phyloP scores from a whole-genome alignment of 2,329 filamentous ascomycete species.

The Ophidiomyces ophidiicola region DNA sequence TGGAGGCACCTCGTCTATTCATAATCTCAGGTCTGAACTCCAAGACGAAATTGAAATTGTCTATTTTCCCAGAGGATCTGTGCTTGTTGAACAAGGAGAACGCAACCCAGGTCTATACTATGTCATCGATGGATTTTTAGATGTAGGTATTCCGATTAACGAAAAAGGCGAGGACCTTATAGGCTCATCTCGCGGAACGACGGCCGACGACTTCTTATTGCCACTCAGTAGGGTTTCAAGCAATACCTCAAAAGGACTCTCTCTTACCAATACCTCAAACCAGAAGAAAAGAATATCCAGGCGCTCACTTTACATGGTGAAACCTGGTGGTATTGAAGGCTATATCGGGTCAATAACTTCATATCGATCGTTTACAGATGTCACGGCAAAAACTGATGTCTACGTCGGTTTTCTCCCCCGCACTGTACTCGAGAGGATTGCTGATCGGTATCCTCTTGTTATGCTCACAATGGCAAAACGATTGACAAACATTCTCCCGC shows the following conservation, averaged over 20 bases:
- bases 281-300: constrained; percentile 39
- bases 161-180: constrained; percentile 41
- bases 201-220: constrained; percentile 32
- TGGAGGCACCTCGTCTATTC: constrained; percentile 49
- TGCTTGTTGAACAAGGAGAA: constrained; percentile 91
- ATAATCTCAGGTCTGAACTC: constrained; percentile 62
- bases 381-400: constrained; percentile 94
- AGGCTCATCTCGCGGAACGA: constrained; percentile 23
- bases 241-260: constrained; percentile 28
- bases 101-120: constrained; percentile 96
- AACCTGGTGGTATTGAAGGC: constrained; percentile 84
- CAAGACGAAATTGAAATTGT: constrained; percentile 92
- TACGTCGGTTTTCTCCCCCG: constrained; percentile 92
- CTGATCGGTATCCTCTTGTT: constrained; percentile 83
- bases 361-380: constrained; percentile 90
- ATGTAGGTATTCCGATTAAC: constrained; percentile 71
- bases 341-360: constrained; percentile 92
- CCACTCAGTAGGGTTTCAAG: constrained; percentile 37
- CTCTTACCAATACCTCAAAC: constrained; percentile 20
- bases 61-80: constrained; percentile 86
- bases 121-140: constrained; percentile 90
- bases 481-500: constrained; percentile 75
- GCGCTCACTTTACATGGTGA: constrained; percentile 75
- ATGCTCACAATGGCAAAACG: constrained; percentile 92
- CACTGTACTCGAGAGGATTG: constrained; percentile 74